Evolutionary conservation across 768 basidiomycete species (phyloP), one percentile per base, ranked within the genome.

Genomic region (Phylloporus sp.): DNA sequence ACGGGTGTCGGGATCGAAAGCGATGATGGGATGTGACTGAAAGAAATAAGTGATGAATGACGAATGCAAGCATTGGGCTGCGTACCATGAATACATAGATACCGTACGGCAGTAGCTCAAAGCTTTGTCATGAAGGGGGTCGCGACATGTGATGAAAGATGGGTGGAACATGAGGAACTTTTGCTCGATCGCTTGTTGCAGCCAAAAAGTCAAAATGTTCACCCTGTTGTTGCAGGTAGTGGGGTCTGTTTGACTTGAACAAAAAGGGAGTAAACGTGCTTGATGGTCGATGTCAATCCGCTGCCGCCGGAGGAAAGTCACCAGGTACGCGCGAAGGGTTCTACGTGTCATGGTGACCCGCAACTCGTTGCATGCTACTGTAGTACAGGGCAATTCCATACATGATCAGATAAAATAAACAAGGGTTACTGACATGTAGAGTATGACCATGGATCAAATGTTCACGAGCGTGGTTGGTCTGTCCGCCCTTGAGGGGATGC

Each of bases 381-480:
- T 26, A 4, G 29, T 49, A 40, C 50, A 35, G 2, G 47, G 39
- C 28, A 24, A 32, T 22, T 45, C 29, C 20, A 22, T 27, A 40
- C 40, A 35, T 26, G 22, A 35, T 13, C 29, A 9, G 9, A 50
- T 38, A 20, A 18, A 50, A 48, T 22, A 34, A 29, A 36, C 27
- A 34, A 31, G 13, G 6, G 23, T 40, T 28, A 47, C 16, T 31
- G 57, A 36, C 42, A 35, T 15, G 45, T 22, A 38, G 23, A 20
- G 56, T 22, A 23, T 28, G 20, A 23, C 27, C 22, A 46, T 10
- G 8, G 44, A 27, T 15, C 12, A 28, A 41, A 32, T 38, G 15
- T 49, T 62, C 48, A 58, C n/a, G 26, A 27, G 23, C 12, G 55
- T 12, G 47, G 40, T 53, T 20, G 49, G 16, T 49, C 49, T 12